Conservation (phyloP, 2,329 filamentous ascomycete genomes). For the Clonostachys chloroleuca region DNA sequence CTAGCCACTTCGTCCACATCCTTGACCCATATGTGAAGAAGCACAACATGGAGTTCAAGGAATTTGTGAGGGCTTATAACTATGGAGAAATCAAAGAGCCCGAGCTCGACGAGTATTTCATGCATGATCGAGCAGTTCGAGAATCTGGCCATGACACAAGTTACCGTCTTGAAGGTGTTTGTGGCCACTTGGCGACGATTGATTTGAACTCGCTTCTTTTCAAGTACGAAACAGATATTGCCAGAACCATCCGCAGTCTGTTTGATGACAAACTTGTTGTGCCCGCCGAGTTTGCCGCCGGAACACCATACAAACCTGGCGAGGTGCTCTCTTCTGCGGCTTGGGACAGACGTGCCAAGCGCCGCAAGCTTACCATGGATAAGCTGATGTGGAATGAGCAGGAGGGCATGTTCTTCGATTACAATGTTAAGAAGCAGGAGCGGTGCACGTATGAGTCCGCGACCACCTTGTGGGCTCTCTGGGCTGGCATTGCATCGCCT, state of each 20-base stretch:
- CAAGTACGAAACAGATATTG: slow-evolving; percentile 96
- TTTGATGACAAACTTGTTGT: slow-evolving; percentile 83
- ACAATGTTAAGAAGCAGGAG: slow-evolving; percentile 78
- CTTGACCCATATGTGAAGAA: slow-evolving; percentile 80
- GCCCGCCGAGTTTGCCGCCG: slow-evolving; percentile 74
- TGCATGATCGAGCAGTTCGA: slow-evolving; percentile 91
- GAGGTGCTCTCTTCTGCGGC: slow-evolving; percentile 76
- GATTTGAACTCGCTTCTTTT: slow-evolving; percentile 93
- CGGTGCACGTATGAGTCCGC: slow-evolving; percentile 83
- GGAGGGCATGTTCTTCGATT: slow-evolving; percentile 97
- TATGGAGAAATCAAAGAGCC: slow-evolving; percentile 71
- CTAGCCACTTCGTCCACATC: slow-evolving; percentile 80
- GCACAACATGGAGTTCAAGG: slow-evolving; percentile 72
- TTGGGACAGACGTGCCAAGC: slow-evolving; percentile 87
- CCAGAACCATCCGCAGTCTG: slow-evolving; percentile 74
- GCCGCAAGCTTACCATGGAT: slow-evolving; percentile 80
- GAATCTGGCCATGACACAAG: slow-evolving; percentile 97
- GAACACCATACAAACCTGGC: slow-evolving; percentile 56
- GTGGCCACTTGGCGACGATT: slow-evolving; percentile 85
- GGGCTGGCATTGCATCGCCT: slow-evolving; percentile 84
- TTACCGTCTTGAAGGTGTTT: slow-evolving; percentile 85
- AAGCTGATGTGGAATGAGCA: slow-evolving; percentile 92
- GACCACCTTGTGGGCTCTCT: slow-evolving; percentile 96
- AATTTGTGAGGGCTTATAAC: slow-evolving; percentile 91
- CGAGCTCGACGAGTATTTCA: slow-evolving; percentile 89